Conservation (phyloP, 2,329 filamentous ascomycete genomes). For the Aspergillus floridensis region DNA sequence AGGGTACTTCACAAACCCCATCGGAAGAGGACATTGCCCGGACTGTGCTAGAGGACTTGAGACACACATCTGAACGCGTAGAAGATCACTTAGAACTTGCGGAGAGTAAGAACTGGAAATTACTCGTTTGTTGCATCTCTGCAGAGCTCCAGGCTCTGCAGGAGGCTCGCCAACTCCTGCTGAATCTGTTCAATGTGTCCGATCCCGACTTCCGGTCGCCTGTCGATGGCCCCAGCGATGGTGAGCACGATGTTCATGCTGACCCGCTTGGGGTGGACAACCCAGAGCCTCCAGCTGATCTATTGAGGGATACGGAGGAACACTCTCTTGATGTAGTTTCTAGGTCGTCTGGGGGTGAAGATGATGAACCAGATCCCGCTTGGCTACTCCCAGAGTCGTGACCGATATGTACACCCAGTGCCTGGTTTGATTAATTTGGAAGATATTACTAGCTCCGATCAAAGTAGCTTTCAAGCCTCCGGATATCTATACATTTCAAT, state of each 20-base stretch:
- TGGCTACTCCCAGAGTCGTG: slow-evolving; percentile 38
- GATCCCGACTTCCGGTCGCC: slow-evolving; percentile 17
- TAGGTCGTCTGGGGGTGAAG: slow-evolving; percentile 40
- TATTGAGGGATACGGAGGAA: slow-evolving; percentile 30
- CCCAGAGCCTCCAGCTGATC: slow-evolving; percentile 37
- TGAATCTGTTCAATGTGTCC: slow-evolving; percentile 32
- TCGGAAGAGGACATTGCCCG: slow-evolving; percentile 26
- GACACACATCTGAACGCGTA: slow-evolving; percentile 46
- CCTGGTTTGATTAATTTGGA: too few relatives aligned
- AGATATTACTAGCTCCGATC: too few relatives aligned
- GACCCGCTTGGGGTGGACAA: slow-evolving; percentile 29
- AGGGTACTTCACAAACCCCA: slow-evolving; percentile 12
- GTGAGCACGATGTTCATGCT: slow-evolving; percentile 9
- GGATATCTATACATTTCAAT: too few relatives aligned
- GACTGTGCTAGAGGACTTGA: slow-evolving; percentile 46
- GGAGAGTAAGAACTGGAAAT: slow-evolving; percentile 56
- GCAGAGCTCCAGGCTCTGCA: slow-evolving; percentile 59
- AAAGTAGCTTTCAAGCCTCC: too few relatives aligned
- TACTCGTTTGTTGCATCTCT: slow-evolving; percentile 61
- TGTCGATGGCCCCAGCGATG: slow-evolving; percentile 3
- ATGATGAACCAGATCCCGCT: slow-evolving; percentile 45
- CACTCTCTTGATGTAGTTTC: slow-evolving; percentile 20
- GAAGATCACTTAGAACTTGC: slow-evolving; percentile 52
- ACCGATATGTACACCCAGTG: not conserved
- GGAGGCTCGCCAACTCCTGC: slow-evolving; percentile 39